Evolutionary conservation across 345 rosid species (phyloP), one percentile per base, ranked within the genome.

Genomic region (Populus simonii): DNA sequence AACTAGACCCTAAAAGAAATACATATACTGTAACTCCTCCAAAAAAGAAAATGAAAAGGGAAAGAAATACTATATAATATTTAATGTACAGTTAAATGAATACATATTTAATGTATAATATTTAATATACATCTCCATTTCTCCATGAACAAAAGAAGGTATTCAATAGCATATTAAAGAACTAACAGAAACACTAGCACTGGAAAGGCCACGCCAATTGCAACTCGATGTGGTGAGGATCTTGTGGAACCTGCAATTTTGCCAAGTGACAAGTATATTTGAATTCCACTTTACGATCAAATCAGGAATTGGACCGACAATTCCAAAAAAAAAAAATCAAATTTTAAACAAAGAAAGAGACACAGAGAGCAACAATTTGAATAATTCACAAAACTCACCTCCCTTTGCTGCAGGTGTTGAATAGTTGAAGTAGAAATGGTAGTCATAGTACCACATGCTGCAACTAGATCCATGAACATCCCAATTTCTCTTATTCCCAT

Each of bases 401-500:
- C 78, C 53, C 49, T 68, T 83, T 38, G 74, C 8, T n/a, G 80
- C 35, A 33, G 35, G 31, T 25, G 77, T 71, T 16, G 86, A 81
- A 57, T 39, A 49, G 78, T 83, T 85, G 76, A 73, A 84, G 72
- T 81, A 86, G 73, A 88, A 81, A 29, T 80, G 83, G 73, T 43
- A 84, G 43, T 86, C 88, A 68, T 76, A 80, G 76, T 84, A 86
- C 89, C 82, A 80, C 85, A 86, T 72, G 76, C 87, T 83, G 74
- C 91, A 88, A 74, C 84, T 83, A 41, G 85, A 71, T 23, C 89
- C 88, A 66, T 84, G 76, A 78, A 86, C 81, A 76, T 75, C 91
- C 91, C 91, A 86, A 3, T 67, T 82, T 81, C 85, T 86, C 72
- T 83, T 80, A 20, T 81, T 84, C 35, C 85, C 85, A 78, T 83